Base-by-base conservation (phyloP, 495 filamentous ascomycete genomes). In the Aspergillus cristatus region DNA sequence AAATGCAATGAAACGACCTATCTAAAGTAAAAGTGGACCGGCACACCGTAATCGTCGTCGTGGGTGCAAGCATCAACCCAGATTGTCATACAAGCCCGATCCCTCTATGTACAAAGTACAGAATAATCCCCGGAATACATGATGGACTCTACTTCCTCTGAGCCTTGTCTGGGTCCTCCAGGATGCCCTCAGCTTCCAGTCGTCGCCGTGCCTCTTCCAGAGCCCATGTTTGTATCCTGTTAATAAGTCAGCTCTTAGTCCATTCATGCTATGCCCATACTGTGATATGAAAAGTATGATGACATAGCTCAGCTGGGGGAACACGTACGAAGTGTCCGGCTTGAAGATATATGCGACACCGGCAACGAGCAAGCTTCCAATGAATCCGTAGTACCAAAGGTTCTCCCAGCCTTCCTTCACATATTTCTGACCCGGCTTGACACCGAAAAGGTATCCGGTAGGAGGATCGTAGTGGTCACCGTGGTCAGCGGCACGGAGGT, bases 221-320 rank as follows among this genome's bases (percentile, higher is more conserved):
- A 20, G 91, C 91, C 91, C 91, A 99, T 34, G 89, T 96, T 72
- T 97, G 89, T 79, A 99, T 97, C 51, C 93, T 98, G 43, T 42
- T 29, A 14, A 46, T 28, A 42, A 31, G 48, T 64, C 29, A 67
- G 54, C 48, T n/a, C n/a, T n/a, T n/a, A n/a, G n/a, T n/a, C n/a
- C n/a, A n/a, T n/a, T n/a, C n/a, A n/a, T 39, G n/a, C n/a, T 40
- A 14, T 5, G 11, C 32, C 12, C 24, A 29, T n/a, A n/a, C n/a
- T 18, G 18, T n/a, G n/a, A n/a, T n/a, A n/a, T n/a, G n/a, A n/a
- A n/a, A n/a, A n/a, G n/a, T n/a, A n/a, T n/a, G 6, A 32, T 34
- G 40, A 35, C 17, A 42, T 34, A 13, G 42, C 8, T 32, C 37
- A 32, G 18, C 18, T 14, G 18, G 15, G 16, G 40, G 16, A 26